Evolutionary conservation across 2,329 filamentous ascomycete species (phyloP).

Genomic region (Phialophora chinensis): DNA sequence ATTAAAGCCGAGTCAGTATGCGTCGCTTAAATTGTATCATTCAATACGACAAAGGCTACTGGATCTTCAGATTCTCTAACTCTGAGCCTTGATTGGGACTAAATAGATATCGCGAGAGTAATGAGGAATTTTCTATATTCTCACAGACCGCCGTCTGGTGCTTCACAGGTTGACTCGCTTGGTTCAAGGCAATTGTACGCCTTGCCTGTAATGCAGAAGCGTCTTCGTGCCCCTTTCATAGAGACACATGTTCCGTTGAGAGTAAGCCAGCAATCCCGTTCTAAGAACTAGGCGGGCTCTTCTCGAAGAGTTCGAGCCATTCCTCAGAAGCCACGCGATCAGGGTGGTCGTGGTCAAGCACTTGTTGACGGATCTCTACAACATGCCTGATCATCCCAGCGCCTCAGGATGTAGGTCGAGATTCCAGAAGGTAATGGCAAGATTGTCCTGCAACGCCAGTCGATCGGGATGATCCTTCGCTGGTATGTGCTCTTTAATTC

Average conservation of each 20-base stretch:
- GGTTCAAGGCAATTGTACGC: too few species aligned
- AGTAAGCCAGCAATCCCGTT: too few species aligned
- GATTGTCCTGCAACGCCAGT: not conserved
- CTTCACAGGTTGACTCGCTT: too few species aligned
- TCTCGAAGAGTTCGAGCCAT: too few species aligned
- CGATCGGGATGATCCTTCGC: not conserved
- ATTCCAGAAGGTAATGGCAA: not conserved
- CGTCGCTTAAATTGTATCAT: not conserved
- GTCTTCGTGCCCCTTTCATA: too few species aligned
- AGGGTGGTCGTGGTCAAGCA: not conserved
- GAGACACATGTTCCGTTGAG: too few species aligned
- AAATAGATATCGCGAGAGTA: too few species aligned
- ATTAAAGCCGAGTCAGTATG: constrained; percentile 61
- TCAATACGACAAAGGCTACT: not conserved
- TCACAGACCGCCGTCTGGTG: too few species aligned
- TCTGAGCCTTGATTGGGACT: too few species aligned
- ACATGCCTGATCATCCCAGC: not conserved
- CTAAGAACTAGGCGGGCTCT: too few species aligned
- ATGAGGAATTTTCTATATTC: too few species aligned
- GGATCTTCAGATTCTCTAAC: not conserved
- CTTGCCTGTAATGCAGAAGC: too few species aligned
- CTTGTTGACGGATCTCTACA: not conserved
- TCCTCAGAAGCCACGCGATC: not conserved
- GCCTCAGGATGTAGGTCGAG: not conserved
- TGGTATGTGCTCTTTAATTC: not conserved